Percentiles rank a stretch among this genome's conserved stretches.
Evolutionary conservation across 148 eudicot genomes (phyloP).

Genomic region (Diospyros lotus): DNA sequence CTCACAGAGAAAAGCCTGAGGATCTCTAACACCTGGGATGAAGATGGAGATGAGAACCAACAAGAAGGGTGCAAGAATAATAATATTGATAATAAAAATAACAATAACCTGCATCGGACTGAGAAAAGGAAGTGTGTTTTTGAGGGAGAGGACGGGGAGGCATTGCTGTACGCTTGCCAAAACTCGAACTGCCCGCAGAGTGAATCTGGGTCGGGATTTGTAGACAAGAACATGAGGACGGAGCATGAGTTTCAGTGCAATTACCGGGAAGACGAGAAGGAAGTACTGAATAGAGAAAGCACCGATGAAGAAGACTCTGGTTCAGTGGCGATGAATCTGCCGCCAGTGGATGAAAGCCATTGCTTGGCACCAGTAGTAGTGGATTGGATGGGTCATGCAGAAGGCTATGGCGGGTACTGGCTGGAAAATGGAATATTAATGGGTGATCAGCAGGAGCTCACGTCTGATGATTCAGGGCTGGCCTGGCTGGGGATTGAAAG

Average conservation of each 20-base stretch:
- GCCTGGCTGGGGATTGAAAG: constrained; percentile 5
- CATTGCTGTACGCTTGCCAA: constrained; percentile 11
- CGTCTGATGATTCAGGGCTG: too few species aligned
- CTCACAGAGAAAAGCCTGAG: constrained; percentile 17
- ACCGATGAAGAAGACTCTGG: neutral
- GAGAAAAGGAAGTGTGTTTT: constrained; percentile 14
- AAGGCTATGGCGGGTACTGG: constrained; percentile 20
- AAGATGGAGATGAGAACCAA: constrained; percentile 2
- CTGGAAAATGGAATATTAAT: constrained; percentile 13
- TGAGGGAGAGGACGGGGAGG: neutral
- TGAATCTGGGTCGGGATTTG: constrained; percentile 15
- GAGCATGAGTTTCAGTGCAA: constrained; percentile 13
- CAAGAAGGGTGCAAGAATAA: neutral
- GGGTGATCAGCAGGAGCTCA: too few species aligned
- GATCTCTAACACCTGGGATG: constrained; percentile 10
- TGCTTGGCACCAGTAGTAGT: neutral
- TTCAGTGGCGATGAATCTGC: neutral
- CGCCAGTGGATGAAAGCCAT: neutral
- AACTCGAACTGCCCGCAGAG: constrained; percentile 18
- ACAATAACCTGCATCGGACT: neutral
- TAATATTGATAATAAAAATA: too few species aligned
- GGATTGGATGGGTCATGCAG: neutral
- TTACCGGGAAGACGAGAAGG: neutral
- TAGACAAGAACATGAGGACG: constrained; percentile 17
- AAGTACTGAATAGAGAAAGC: too few species aligned